Base-by-base conservation (phyloP, 768 basidiomycete species). In the Coprinopsis strossmayeri region DNA sequence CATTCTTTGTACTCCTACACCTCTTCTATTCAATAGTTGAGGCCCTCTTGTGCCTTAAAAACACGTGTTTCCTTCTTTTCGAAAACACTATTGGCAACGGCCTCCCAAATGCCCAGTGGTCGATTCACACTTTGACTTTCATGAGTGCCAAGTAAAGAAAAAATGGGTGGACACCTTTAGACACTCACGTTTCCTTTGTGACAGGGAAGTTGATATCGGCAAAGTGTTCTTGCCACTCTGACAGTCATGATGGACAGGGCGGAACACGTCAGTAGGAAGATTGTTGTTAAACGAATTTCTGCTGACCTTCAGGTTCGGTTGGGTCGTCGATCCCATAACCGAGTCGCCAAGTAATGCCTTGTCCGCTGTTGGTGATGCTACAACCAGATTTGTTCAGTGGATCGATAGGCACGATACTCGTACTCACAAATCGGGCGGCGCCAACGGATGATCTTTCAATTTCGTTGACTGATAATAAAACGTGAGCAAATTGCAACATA, bases 271-370 rank as follows among this genome's bases (percentile, higher is more conserved):
- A 48, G 26, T 56, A 46, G 9, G 20, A 3, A 13, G 28, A 37
- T 11, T 47, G 45, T n/a, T n/a, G 40, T 43, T 45, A 45, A 41
- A 18, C 34, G 39, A 13, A 18, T 34, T 20, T 39, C 40, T 20
- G 37, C 65, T 34, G 52, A 79, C 79, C 78, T 71, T 82, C 81
- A 2, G 80, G 80, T 60, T 74, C 62, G 13, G 61, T 56, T 3
- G 76, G 67, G 53, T 79, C 63, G 40, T 76, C 63, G 30, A 82
- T 65, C 2, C 80, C 80, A 57, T 78, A 81, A 2, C 71, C 80
- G n/a, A 82, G 67, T 49, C 81, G 64, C 78, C 79, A 83, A 25
- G 81, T 81, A 37, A 82, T 74, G 23, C 79, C 79, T 61, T 77
- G 77, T n/a, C 79, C 61, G 49, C 73, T 75, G 57, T 79, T 79